Conservation (phyloP, 1,139 yeast species). For the Geotrichum armillariae region DNA sequence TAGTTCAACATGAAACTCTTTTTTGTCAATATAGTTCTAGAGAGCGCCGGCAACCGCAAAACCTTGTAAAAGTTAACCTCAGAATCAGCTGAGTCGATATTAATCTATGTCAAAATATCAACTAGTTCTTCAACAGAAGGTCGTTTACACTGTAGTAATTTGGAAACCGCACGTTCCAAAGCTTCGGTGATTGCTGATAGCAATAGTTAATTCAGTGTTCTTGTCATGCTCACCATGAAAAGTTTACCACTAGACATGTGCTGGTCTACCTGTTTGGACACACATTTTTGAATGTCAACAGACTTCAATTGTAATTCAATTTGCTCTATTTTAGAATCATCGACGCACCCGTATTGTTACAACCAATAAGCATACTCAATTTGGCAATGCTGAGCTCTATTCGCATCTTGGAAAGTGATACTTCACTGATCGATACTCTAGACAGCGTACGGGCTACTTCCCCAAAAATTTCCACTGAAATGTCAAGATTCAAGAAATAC, state of each 20-base stretch:
- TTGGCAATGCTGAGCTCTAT: constrained; percentile 73
- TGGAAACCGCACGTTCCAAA: constrained; percentile 38
- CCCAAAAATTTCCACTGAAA: constrained; percentile 51
- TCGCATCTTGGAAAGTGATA: constrained; percentile 48
- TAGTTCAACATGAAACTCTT: constrained; percentile 37
- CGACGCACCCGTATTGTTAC: constrained; percentile 31
- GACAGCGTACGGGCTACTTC: constrained; percentile 52
- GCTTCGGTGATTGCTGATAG: constrained; percentile 24
- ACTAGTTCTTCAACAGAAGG: constrained; percentile 52
- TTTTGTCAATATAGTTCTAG: constrained; percentile 33
- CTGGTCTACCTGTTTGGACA: constrained; percentile 13
- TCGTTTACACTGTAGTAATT: constrained; percentile 44
- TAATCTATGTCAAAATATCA: constrained; percentile 56
- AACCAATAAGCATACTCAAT: constrained; percentile 44
- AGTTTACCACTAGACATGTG: constrained; percentile 5
- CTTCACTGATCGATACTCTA: constrained; percentile 35
- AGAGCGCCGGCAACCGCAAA: constrained; percentile 41
- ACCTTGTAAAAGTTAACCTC: constrained; percentile 45
- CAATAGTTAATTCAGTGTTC: constrained; percentile 17
- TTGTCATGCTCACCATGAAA: constrained; percentile 12
- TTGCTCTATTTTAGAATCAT: constrained; percentile 19
- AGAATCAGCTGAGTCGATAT: constrained; percentile 33
- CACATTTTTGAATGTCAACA: constrained; percentile 24
- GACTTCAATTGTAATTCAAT: constrained; percentile 25
- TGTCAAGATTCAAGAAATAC: constrained; percentile 71